These are phyloP conservation scores for Aquanectria penicillioides DNA, from an alignment of 2,329 filamentous ascomycete genomes.

Conservation along the genomic window DNA sequence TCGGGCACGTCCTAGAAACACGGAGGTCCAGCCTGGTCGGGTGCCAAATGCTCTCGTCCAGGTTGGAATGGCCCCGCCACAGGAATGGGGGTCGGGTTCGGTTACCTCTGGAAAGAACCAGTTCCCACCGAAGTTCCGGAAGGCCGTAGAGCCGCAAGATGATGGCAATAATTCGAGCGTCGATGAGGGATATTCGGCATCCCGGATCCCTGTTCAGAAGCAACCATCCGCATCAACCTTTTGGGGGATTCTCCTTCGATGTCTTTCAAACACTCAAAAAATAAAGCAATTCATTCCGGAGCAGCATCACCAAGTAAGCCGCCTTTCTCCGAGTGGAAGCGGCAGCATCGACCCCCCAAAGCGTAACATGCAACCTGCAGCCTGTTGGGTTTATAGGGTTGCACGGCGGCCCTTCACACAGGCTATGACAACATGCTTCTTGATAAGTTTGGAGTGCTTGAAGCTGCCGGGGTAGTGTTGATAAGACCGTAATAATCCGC, in stretches of 20 bases:
- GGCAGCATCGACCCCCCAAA: constrained; percentile 4
- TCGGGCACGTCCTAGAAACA: not conserved
- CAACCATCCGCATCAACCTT: not conserved
- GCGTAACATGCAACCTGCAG: constrained; percentile 3
- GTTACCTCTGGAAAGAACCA: not conserved
- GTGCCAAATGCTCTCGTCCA: not conserved
- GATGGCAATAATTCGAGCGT: not conserved
- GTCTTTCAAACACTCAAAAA: not conserved
- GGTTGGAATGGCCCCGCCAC: constrained; percentile 4
- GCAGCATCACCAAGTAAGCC: constrained; percentile 2
- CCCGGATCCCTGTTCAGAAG: constrained; percentile 12
- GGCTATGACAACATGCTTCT: constrained; percentile 17
- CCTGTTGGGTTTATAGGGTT: constrained; percentile 12
- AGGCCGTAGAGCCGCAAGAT: not conserved
- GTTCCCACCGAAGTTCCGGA: not conserved
- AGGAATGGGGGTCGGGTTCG: not conserved
- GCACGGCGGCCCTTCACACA: constrained; percentile 1
- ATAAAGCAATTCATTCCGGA: not conserved
- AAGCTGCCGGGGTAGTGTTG: not conserved
- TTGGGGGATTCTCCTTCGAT: not conserved
- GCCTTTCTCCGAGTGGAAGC: constrained; percentile 7
- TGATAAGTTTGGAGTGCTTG: not conserved
- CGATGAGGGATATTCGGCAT: constrained; percentile 22
- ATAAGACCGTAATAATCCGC: not conserved
- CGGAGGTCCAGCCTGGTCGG: constrained; percentile 1